Base-by-base conservation (phyloP, 257 asterid genomes). In the Avicennia marina region DNA sequence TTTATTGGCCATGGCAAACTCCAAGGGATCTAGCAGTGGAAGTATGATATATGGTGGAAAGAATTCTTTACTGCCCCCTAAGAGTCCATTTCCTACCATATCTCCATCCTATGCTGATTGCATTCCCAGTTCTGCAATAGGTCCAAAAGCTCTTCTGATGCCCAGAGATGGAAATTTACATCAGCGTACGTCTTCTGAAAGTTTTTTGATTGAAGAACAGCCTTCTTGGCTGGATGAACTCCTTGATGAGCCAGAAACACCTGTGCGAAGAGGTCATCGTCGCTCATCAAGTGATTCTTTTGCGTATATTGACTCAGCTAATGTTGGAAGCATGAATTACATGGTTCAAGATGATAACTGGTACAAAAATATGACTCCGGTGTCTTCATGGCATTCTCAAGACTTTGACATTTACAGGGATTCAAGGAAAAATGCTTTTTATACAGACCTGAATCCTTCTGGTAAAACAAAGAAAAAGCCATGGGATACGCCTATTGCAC, bases 51-150 rank as follows among this genome's bases (percentile, higher is more conserved):
- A 71, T 69, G 66, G 46, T 22, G 79, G 86, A 56, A 82, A 71
- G 66, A 67, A 71, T 64, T 63, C 95, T 27, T 64, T 80, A 47
- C 78, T 85, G 60, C 95, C 95, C 29, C 95, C 95, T 25, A 85
- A 85, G 78, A 69, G 76, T 72, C 95, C 91, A 18, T 85, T 80
- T 72, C 91, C 86, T 21, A 65, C 74, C 56, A 58, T 77, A 55
- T 60, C 76, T 40, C 84, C 86, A 1, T 53, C 83, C 15, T 72
- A 63, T 60, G 58, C 50, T 7, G 87, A 82, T 33, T 79, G 70
- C 51, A 53, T 74, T 43, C 83, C 83, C 1, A 56, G 48, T 58
- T 62, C 80, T 45, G 66, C 65, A 41, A 46, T 58, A 66, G 79
- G 75, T 54, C 75, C 56, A 31, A 78, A 78, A 63, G 65, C 72